Percentiles rank a stretch among this genome's conserved stretches.
These are phyloP conservation scores for Saccharomycopsis synnaedendra DNA, from an alignment of 805 yeast genomes.

Conservation along the genomic window DNA sequence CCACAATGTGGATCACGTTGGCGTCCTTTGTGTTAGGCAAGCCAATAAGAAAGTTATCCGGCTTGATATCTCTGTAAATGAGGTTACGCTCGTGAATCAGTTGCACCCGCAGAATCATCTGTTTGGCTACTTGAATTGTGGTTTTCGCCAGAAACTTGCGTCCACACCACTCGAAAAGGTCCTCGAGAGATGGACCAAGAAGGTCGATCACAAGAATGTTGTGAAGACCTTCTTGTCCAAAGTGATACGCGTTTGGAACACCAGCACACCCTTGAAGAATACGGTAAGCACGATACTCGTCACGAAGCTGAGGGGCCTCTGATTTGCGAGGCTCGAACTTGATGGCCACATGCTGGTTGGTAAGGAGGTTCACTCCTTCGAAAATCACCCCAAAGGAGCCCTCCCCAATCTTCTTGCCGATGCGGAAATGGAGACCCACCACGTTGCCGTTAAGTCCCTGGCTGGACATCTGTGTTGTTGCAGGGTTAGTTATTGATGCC, in stretches of 20 bases:
- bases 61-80: conserved; percentile 74
- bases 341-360: conserved; percentile 54
- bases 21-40: conserved; percentile 47
- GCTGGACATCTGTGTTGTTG: not conserved
- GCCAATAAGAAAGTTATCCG: conserved; percentile 72
- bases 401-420: conserved; percentile 79
- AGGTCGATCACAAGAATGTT: conserved; percentile 67
- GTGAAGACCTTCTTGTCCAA: conserved; percentile 79
- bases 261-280: conserved; percentile 59
- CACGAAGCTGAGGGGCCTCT: conserved; percentile 76
- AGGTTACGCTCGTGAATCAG: conserved; percentile 67
- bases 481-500: no score
- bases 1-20: conserved; percentile 62
- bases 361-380: conserved; percentile 65
- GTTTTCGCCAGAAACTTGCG: conserved; percentile 61
- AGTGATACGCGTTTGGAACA: conserved; percentile 74
- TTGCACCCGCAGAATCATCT: conserved; percentile 65
- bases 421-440: conserved; percentile 53
- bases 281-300: conserved; percentile 70
- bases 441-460: conserved; percentile 22
- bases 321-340: conserved; percentile 73
- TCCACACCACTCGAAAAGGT: conserved; percentile 82
- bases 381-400: conserved; percentile 81
- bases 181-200: conserved; percentile 73
- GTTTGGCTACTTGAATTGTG: conserved; percentile 63